phyloP scores from a whole-genome alignment of 2,329 filamentous ascomycete species.

The Ophiostoma tasmaniense region DNA sequence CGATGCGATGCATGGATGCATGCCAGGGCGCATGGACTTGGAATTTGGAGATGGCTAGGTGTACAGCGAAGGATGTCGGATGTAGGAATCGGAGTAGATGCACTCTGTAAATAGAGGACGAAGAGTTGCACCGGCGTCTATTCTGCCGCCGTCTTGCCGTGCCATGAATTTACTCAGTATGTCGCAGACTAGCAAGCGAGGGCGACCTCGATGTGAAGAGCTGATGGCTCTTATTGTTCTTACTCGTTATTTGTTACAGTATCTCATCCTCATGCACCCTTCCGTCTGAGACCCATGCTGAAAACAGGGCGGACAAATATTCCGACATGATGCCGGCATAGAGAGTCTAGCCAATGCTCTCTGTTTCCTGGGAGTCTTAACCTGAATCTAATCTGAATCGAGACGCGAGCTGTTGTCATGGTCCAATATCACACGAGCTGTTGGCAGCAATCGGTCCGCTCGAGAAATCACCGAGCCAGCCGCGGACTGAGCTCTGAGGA shows the following conservation, averaged over 20 bases:
- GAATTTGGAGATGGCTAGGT: background rate
- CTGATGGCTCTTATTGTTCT: background rate
- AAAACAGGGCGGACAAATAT: background rate
- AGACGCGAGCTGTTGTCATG: background rate
- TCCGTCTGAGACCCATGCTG: background rate
- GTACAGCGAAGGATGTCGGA: background rate
- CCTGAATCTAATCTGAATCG: background rate
- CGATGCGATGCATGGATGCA: background rate
- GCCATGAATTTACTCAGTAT: background rate
- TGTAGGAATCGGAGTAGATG: background rate
- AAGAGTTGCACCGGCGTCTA: background rate
- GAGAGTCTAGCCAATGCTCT: background rate
- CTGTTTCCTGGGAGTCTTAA: background rate
- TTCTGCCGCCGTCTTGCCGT: background rate
- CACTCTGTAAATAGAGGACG: background rate
- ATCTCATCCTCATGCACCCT: background rate
- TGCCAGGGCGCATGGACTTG: too few species aligned
- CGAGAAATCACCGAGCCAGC: background rate
- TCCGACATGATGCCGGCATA: background rate
- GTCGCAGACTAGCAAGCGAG: background rate
- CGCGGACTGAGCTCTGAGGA: background rate
- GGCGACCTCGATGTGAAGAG: background rate
- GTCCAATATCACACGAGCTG: background rate
- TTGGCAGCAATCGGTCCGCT: background rate
- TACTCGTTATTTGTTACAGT: background rate